Conservation (phyloP, 306 rosid species). For the Sicyos edulis region DNA sequence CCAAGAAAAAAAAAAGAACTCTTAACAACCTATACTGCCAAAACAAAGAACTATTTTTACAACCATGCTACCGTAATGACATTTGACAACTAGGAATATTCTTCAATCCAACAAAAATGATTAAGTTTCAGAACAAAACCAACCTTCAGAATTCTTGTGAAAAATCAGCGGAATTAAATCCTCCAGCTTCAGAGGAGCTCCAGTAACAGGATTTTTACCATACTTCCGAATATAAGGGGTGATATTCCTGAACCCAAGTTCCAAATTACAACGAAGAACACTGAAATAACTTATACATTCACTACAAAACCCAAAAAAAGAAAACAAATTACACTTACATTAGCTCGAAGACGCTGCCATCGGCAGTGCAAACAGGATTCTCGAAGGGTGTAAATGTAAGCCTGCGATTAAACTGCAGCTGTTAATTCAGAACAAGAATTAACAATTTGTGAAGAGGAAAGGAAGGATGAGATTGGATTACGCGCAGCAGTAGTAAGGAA, state of each 20-base stretch:
- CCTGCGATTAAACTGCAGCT: constrained; percentile 33
- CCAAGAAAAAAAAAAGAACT: no score
- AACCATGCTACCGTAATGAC: not conserved
- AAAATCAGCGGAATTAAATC: constrained; percentile 75
- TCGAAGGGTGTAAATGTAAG: constrained; percentile 88
- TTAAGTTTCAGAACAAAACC: constrained; percentile 3
- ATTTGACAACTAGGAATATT: not conserved
- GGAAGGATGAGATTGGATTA: no score
- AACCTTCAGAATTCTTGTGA: constrained; percentile 92
- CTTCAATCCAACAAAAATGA: not conserved
- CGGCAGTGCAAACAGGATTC: constrained; percentile 76
- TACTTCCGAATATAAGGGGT: constrained; percentile 68
- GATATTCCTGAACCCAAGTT: constrained; percentile 55
- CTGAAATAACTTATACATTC: not conserved
- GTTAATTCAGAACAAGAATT: not conserved
- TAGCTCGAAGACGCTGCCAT: constrained; percentile 71
- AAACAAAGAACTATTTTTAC: not conserved
- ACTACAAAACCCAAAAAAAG: not conserved
- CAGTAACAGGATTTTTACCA: constrained; percentile 86
- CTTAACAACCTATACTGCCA: not conserved
- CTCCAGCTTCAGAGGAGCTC: constrained; percentile 60
- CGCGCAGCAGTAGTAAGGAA: constrained; percentile 98
- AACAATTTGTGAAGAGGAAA: no score
- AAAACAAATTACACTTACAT: constrained; percentile 40
- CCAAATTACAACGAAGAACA: not conserved